Conservation (phyloP, 2,329 filamentous ascomycete genomes). For the Exophiala calicioides region DNA sequence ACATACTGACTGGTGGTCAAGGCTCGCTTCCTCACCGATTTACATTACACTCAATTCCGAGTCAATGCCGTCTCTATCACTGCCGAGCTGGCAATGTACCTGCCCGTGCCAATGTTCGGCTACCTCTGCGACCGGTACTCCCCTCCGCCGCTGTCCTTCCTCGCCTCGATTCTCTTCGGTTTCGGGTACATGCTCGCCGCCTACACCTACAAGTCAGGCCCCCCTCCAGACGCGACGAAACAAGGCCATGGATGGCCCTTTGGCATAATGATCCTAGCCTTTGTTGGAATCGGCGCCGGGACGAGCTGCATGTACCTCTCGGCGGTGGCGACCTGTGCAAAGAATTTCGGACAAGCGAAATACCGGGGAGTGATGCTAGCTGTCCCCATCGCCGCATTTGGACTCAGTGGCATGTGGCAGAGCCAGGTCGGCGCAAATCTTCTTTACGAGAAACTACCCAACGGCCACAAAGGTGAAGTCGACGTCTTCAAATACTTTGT, state of each 20-base stretch:
- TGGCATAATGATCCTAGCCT: conserved; percentile 79
- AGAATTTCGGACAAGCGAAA: conserved; percentile 91
- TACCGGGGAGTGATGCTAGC: conserved; percentile 87
- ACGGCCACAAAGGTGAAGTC: conserved; percentile 63
- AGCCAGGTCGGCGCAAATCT: conserved; percentile 81
- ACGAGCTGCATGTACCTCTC: conserved; percentile 88
- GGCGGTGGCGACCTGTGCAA: conserved; percentile 91
- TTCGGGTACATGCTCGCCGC: conserved; percentile 82
- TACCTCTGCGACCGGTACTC: conserved; percentile 89
- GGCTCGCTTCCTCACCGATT: conserved; percentile 79
- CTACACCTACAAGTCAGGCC: conserved; percentile 66
- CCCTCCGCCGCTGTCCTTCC: conserved; percentile 72
- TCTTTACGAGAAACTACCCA: conserved; percentile 67
- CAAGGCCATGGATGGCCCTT: conserved; percentile 66
- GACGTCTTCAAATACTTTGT: conserved; percentile 85
- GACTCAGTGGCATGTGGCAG: conserved; percentile 92
- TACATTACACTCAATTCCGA: conserved; percentile 87
- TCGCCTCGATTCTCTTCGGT: conserved; percentile 74
- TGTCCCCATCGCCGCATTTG: conserved; percentile 87
- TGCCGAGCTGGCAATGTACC: conserved; percentile 84
- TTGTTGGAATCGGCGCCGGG: conserved; percentile 77
- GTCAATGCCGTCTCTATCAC: conserved; percentile 89
- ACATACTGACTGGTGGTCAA: too few relatives aligned
- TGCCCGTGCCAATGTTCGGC: conserved; percentile 86
- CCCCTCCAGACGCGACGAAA: conserved; percentile 52